Conservation (phyloP, 495 filamentous ascomycete genomes). For the Cudoniella acicularis region DNA sequence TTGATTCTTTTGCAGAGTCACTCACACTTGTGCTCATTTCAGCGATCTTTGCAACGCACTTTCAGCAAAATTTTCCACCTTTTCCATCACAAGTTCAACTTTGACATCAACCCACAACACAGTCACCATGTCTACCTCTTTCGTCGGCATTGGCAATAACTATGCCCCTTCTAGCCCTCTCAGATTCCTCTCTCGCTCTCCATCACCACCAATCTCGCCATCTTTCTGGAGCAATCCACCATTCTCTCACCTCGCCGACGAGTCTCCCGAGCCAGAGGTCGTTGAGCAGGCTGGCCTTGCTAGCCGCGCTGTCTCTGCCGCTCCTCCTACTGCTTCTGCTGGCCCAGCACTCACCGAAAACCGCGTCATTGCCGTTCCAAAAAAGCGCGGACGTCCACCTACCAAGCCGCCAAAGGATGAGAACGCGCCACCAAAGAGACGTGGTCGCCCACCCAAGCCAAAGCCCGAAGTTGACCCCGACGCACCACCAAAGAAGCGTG, state of each 20-base stretch:
- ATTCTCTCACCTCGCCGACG: not conserved
- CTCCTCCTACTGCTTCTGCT: not conserved
- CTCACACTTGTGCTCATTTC: too few relatives aligned
- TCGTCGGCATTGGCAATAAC: not conserved
- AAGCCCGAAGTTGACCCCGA: not conserved
- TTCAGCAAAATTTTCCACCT: too few relatives aligned
- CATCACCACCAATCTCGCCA: not conserved
- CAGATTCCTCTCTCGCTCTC: not conserved
- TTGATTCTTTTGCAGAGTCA: too few relatives aligned
- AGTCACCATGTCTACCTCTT: too few relatives aligned
- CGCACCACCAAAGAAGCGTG: not conserved
- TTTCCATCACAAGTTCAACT: too few relatives aligned
- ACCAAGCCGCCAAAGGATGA: not conserved
- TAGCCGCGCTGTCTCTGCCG: not conserved
- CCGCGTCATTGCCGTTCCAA: too few relatives aligned
- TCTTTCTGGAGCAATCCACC: not conserved
- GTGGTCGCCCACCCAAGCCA: not conserved
- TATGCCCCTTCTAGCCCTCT: not conserved
- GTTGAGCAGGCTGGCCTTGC: not conserved
- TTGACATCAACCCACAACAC: too few relatives aligned
- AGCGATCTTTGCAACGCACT: too few relatives aligned
- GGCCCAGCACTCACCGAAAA: not conserved
- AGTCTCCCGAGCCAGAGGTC: not conserved
- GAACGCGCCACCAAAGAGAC: not conserved
- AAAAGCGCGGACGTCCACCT: not conserved